Base-by-base conservation (phyloP, 805 yeast genomes). In the Candida suzukii region DNA sequence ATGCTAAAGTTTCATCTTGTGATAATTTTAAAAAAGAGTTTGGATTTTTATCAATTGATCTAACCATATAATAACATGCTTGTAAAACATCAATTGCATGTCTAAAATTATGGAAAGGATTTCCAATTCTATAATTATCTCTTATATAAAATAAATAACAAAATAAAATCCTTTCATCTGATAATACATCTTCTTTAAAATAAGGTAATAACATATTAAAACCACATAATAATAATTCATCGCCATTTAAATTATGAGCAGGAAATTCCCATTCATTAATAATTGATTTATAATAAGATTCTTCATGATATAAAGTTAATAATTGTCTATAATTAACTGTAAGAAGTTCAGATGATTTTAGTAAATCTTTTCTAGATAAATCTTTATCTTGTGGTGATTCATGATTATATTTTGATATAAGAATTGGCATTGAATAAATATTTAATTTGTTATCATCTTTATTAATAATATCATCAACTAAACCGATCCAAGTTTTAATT, bases 21-120 rank as follows among this genome's bases (percentile, higher is more conserved):
- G 41, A 19, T 26, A 56, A 48, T 27, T 39, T 35, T 32, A 49
- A 31, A 28, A 33, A 19, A 39, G 36, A 49, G 12, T 12, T 9
- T 9, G 41, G 19, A 32, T 46, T 43, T 7, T 41, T 30, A 8
- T 28, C 18, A 7, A 59, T 28, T 19, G 34, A 27, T 3, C 33
- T 29, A 12, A 82, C 65, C 44, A 81, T 77, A 57, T 72, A 81
- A 65, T 83, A 81, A 26, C 91, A 78, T 2, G 95, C 95, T 63
- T 93, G 99, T 55, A 90, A 65, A 9, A 93, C 99, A 63, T 93
- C 99, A 16, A 88, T 84, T 0, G 96, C 97, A 63, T 93, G 99
- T 50, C 95, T 75, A 57, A 90, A 93, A 63, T 91, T 90, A 66
- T 93, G 99, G 68, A 91, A 93, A 16, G 91, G 87, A 58, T 90